phyloP scores from a whole-genome alignment of 257 asterid genomes.

The Galeopsis tetrahit region DNA sequence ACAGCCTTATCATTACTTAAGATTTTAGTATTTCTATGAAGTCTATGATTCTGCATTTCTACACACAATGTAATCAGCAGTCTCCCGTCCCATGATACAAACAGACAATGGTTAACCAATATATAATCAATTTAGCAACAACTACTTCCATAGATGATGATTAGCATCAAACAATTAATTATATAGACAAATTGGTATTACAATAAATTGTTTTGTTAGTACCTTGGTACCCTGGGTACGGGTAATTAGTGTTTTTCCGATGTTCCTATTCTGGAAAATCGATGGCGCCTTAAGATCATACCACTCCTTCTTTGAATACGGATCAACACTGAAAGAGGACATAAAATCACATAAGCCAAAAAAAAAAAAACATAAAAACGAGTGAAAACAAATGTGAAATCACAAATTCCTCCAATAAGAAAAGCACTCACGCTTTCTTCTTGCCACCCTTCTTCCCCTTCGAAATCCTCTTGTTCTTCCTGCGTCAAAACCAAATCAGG shows the following conservation, averaged over 20 bases:
- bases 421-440: conserved; percentile 57
- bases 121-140: not conserved
- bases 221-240: conserved; percentile 84
- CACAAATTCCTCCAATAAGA: not conserved
- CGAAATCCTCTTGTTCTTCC: conserved; percentile 72
- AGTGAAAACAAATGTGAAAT: not conserved
- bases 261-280: conserved; percentile 47
- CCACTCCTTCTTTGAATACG: conserved; percentile 74
- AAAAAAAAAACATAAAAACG: too few relatives aligned
- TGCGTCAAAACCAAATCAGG: conserved; percentile 31
- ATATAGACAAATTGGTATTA: not conserved
- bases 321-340: conserved; percentile 45
- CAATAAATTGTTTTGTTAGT: not conserved
- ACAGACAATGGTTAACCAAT: not conserved
- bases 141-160: not conserved
- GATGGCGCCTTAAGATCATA: conserved; percentile 70
- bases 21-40: not conserved
- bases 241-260: conserved; percentile 70
- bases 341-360: not conserved
- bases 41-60: not conserved
- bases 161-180: not conserved
- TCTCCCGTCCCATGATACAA: not conserved
- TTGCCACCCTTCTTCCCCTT: conserved; percentile 80
- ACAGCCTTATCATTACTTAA: not conserved
- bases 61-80: not conserved